These are phyloP conservation scores for Cruciata laevipes DNA, from an alignment of 257 asterid species.

Conservation along the genomic window DNA sequence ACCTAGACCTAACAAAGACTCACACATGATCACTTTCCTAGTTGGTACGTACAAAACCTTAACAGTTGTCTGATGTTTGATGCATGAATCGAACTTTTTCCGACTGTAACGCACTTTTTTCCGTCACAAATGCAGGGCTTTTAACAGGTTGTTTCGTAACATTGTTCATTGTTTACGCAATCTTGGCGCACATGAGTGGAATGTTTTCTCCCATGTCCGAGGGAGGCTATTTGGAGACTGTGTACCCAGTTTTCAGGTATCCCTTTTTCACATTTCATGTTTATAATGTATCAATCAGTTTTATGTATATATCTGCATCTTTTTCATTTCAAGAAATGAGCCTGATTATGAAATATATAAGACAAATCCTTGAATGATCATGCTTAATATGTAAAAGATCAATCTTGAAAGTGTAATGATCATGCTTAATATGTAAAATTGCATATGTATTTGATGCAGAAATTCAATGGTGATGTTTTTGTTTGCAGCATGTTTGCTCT, in stretches of 20 bases:
- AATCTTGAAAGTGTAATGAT: no score
- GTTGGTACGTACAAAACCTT: slow-evolving; percentile 41
- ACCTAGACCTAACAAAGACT: slow-evolving; percentile 71
- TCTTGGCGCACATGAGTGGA: slow-evolving; percentile 78
- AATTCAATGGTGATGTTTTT: neutral
- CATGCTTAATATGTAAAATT: no score
- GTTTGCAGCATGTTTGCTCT: slow-evolving; percentile 87
- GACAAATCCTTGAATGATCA: no score
- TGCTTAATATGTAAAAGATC: no score
- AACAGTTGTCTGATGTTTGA: no score
- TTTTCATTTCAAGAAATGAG: no score
- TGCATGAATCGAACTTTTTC: no score
- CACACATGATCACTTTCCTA: slow-evolving; percentile 88
- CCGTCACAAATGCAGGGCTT: slow-evolving; percentile 49
- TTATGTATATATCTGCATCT: no score
- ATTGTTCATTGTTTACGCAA: slow-evolving; percentile 66
- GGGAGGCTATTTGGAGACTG: slow-evolving; percentile 61
- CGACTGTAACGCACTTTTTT: neutral
- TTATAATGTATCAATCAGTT: no score
- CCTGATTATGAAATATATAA: neutral
- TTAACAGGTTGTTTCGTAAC: slow-evolving; percentile 88
- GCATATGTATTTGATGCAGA: neutral
- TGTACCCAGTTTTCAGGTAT: slow-evolving; percentile 91
- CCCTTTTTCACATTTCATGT: slow-evolving; percentile 12
- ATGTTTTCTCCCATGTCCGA: slow-evolving; percentile 55